These are phyloP conservation scores for Martensiomyces pterosporus DNA, from an alignment of 192 early-diverging fungal genomes.

Conservation along the genomic window DNA sequence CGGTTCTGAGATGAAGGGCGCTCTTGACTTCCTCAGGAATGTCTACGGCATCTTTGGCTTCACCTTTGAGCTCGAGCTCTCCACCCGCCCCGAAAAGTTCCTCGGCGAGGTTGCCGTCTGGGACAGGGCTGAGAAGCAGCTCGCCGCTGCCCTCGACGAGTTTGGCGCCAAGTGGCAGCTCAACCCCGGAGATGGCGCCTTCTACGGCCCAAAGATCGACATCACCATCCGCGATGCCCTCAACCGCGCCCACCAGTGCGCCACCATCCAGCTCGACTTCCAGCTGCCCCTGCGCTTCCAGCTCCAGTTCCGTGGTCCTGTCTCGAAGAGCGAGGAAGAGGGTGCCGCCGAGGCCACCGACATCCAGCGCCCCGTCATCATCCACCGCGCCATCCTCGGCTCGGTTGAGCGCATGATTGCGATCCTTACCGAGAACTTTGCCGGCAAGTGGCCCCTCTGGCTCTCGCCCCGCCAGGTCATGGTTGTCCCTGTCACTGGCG, in stretches of 20 bases:
- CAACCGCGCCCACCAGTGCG: constrained; percentile 88
- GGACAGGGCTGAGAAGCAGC: constrained; percentile 85
- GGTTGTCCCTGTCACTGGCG: constrained; percentile 81
- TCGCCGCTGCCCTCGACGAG: constrained; percentile 71
- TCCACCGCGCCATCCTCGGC: constrained; percentile 96
- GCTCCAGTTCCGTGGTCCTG: constrained; percentile 80
- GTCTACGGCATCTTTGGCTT: constrained; percentile 96
- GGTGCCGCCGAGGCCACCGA: constrained; percentile 49
- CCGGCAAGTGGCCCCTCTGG: constrained; percentile 98
- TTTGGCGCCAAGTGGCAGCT: constrained; percentile 82
- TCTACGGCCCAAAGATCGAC: constrained; percentile 99
- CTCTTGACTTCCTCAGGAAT: constrained; percentile 84
- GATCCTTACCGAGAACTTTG: constrained; percentile 94
- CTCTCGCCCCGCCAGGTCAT: constrained; percentile 90
- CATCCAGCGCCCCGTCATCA: constrained; percentile 89
- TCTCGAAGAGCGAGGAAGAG: constrained; percentile 40
- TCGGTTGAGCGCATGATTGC: constrained; percentile 95
- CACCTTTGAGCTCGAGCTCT: constrained; percentile 83
- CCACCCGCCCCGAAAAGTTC: constrained; percentile 95
- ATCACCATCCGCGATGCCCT: constrained; percentile 94
- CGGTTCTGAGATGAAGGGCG: constrained; percentile 73
- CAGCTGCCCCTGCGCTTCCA: constrained; percentile 93
- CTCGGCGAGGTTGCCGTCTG: constrained; percentile 86
- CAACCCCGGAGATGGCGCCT: constrained; percentile 95
- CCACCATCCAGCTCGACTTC: constrained; percentile 98